These are phyloP conservation scores for Bacterosira constricta DNA, from an alignment of 108 stramenopile genomes.

Conservation along the genomic window DNA sequence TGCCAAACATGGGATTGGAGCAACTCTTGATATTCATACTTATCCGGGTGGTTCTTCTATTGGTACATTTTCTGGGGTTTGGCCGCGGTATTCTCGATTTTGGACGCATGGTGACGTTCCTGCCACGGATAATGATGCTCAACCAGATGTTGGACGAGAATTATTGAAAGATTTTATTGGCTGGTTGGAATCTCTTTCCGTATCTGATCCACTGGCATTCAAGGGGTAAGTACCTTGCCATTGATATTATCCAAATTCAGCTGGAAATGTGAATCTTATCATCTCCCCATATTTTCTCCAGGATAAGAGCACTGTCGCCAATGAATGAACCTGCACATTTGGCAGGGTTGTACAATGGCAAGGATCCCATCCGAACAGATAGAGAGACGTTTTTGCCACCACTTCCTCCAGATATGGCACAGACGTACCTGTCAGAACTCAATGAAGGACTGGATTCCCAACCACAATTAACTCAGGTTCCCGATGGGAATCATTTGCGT, in stretches of 20 bases:
- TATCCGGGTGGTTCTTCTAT: constrained; percentile 77
- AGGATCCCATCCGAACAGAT: constrained; percentile 32
- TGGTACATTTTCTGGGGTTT: constrained; percentile 80
- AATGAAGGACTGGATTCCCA: constrained; percentile 23
- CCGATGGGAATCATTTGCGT: constrained; percentile 76
- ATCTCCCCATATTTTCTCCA: not conserved
- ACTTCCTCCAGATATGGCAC: constrained; percentile 50
- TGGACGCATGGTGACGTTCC: constrained; percentile 69
- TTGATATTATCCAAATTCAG: not conserved
- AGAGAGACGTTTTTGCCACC: constrained; percentile 65
- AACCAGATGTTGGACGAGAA: constrained; percentile 54
- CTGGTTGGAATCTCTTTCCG: constrained; percentile 63
- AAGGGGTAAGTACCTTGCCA: constrained; percentile 24
- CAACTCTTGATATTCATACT: constrained; percentile 67
- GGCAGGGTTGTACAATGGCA: constrained; percentile 61
- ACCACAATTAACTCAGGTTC: constrained; percentile 38
- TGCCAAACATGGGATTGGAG: constrained; percentile 50
- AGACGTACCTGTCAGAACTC: constrained; percentile 50
- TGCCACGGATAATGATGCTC: constrained; percentile 37
- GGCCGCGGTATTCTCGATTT: constrained; percentile 68
- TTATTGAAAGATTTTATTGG: constrained; percentile 54
- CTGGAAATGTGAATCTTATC: not conserved
- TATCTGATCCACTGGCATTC: constrained; percentile 60
- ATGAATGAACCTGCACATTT: constrained; percentile 88
- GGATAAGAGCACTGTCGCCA: constrained; percentile 61